These are phyloP conservation scores for Tulasnella sp. DNA, from an alignment of 768 basidiomycete genomes.

Conservation along the genomic window DNA sequence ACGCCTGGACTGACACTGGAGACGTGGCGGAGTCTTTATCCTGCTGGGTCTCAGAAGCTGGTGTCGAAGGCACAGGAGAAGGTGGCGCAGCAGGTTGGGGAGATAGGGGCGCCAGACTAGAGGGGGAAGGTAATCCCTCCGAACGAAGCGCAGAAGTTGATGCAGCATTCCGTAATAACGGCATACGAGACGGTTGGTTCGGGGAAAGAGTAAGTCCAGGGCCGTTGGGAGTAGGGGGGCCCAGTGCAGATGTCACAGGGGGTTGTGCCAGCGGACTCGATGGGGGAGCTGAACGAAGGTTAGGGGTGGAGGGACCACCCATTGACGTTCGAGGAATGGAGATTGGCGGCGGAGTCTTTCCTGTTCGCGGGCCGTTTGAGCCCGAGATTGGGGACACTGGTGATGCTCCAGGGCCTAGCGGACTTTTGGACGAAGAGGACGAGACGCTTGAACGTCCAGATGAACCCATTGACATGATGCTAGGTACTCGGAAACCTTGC, in stretches of 20 bases:
- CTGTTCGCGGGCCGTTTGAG: background rate
- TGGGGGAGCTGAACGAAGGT: background rate
- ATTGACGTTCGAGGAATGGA: background rate
- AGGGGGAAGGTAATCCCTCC: background rate
- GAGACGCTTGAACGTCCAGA: background rate
- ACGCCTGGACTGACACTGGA: background rate
- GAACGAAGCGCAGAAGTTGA: constrained; percentile 15
- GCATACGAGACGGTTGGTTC: background rate
- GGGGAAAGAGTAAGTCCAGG: background rate
- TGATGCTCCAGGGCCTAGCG: background rate
- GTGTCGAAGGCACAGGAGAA: background rate
- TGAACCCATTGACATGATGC: background rate
- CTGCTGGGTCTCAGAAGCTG: background rate
- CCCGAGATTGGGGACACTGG: background rate
- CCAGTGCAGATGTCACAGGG: background rate
- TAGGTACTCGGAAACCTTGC: background rate
- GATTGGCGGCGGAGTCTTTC: constrained; percentile 5
- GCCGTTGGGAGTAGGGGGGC: background rate
- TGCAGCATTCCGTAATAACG: background rate
- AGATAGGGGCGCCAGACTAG: background rate
- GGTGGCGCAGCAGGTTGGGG: background rate
- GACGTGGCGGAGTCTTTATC: background rate
- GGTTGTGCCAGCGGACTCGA: constrained; percentile 18
- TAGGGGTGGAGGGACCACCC: background rate
- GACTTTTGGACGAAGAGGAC: constrained; percentile 2